Conservation (phyloP, 441 rosid genomes). For the Metrosideros polymorpha region DNA sequence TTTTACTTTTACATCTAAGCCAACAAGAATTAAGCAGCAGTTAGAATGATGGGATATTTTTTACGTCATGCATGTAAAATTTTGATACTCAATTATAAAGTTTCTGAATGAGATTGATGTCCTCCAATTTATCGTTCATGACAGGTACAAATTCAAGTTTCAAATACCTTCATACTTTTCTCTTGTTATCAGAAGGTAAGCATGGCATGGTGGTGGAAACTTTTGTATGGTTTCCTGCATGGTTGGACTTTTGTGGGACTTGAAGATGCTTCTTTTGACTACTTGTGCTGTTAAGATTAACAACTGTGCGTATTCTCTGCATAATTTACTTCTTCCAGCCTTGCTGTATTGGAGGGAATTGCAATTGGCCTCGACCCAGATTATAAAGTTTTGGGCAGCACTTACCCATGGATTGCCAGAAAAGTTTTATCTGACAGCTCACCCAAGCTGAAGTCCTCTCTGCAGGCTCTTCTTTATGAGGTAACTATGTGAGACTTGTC, state of each 20-base stretch:
- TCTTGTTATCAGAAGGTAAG: constrained; percentile 89
- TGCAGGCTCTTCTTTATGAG: constrained; percentile 76
- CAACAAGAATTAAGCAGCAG: neutral
- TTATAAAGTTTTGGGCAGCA: constrained; percentile 94
- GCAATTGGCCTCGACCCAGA: constrained; percentile 71
- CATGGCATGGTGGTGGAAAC: neutral
- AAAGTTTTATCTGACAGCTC: constrained; percentile 87
- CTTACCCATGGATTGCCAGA: constrained; percentile 97
- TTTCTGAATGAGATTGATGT: neutral
- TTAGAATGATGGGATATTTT: neutral
- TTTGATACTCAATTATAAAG: neutral
- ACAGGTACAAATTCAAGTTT: constrained; percentile 97
- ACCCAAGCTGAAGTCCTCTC: constrained; percentile 74
- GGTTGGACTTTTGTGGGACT: neutral
- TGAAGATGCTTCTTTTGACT: neutral
- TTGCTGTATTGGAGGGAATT: constrained; percentile 97
- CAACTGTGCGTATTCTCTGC: constrained; percentile 6
- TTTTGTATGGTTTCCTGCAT: neutral
- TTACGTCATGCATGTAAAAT: neutral
- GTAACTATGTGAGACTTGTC: constrained; percentile 20
- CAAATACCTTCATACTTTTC: constrained; percentile 91
- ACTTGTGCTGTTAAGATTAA: neutral
- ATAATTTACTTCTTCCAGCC: constrained; percentile 26
- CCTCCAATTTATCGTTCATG: constrained; percentile 7
- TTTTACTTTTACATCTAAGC: neutral